A percentile compares a stretch with the other conserved stretches of the same genome.
Conservation (phyloP, 2,329 filamentous ascomycete genomes). For the Seiridium unicorne region DNA sequence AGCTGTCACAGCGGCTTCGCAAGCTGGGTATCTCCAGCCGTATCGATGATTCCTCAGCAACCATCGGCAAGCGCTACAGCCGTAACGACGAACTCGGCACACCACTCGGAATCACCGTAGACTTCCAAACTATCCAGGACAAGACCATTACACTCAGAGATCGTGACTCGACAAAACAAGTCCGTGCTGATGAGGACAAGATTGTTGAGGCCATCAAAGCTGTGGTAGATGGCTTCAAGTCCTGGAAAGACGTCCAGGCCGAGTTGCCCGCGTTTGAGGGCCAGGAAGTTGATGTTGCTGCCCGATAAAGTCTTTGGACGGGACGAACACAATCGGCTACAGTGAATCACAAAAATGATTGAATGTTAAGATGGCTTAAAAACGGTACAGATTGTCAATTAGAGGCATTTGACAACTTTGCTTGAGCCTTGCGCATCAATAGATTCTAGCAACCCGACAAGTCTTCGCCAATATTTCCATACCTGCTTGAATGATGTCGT, state of each 20-base stretch:
- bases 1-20: slow-evolving; percentile 74
- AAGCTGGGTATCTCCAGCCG: slow-evolving; percentile 76
- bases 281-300: slow-evolving; percentile 58
- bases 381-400: too few species aligned
- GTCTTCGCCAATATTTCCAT: too few species aligned
- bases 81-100: slow-evolving; percentile 96
- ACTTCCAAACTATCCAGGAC: slow-evolving; percentile 93
- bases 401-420: too few species aligned
- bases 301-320: slow-evolving; percentile 15
- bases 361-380: too few species aligned
- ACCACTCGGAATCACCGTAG: slow-evolving; percentile 88
- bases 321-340: background rate
- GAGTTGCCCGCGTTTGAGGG: slow-evolving; percentile 83
- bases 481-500: too few species aligned
- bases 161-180: slow-evolving; percentile 86
- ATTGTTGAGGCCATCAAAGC: slow-evolving; percentile 69
- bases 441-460: too few species aligned
- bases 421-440: too few species aligned
- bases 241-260: slow-evolving; percentile 67
- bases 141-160: slow-evolving; percentile 84
- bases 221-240: slow-evolving; percentile 49
- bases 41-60: slow-evolving; percentile 86
- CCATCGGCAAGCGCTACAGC: slow-evolving; percentile 91
- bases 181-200: slow-evolving; percentile 77
- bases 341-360: too few species aligned